Evolutionary conservation across 768 basidiomycete genomes (phyloP).

Genomic region (Tricholoma terreum): DNA sequence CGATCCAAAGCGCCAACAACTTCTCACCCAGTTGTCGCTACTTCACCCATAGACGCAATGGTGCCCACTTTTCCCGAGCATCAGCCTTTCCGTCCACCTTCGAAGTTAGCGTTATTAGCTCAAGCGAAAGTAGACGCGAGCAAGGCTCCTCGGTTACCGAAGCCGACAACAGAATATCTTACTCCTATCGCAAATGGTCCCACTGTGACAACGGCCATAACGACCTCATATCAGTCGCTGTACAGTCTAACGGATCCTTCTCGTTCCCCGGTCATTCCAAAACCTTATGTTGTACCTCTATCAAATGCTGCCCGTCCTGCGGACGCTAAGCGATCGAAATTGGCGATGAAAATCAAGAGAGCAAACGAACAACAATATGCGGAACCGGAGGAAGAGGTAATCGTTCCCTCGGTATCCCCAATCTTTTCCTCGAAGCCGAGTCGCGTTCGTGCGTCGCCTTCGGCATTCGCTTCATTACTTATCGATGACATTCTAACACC

Average conservation of each 20-base stretch:
- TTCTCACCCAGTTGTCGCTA: background rate
- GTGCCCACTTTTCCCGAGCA: conserved; percentile 27
- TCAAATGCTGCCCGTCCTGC: conserved; percentile 25
- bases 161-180: conserved; percentile 61
- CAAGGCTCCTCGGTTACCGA: conserved; percentile 46
- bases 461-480: conserved; percentile 72
- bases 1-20: conserved; percentile 24
- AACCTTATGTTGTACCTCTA: conserved; percentile 44
- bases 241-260: conserved; percentile 56
- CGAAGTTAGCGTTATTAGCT: conserved; percentile 74
- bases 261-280: conserved; percentile 38
- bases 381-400: conserved; percentile 37
- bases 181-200: conserved; percentile 80
- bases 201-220: conserved; percentile 82
- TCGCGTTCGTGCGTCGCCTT: conserved; percentile 70
- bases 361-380: conserved; percentile 43
- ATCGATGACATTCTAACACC: conserved; percentile 47
- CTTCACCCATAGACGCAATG: conserved; percentile 2
- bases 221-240: conserved; percentile 74
- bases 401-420: conserved; percentile 39
- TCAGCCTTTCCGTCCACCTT: conserved; percentile 42
- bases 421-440: conserved; percentile 55
- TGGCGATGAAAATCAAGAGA: conserved; percentile 71
- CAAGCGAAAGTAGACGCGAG: conserved; percentile 48
- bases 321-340: conserved; percentile 58